These are phyloP conservation scores for Pestalotiopsis sp. DNA, from an alignment of 2,329 filamentous ascomycete species.

Conservation along the genomic window DNA sequence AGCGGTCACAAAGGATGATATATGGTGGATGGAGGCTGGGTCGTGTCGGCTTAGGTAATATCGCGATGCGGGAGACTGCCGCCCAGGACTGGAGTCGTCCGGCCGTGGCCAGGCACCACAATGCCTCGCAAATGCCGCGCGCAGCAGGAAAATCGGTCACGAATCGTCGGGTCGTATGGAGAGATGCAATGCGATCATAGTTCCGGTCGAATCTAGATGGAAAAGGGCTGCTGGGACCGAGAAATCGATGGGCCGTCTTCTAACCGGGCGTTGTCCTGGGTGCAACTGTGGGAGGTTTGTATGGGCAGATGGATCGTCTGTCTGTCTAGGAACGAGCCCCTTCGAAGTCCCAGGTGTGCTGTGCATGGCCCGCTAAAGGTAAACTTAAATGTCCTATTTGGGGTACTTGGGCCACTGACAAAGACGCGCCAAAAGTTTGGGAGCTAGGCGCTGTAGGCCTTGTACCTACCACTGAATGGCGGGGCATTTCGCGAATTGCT, in stretches of 20 bases:
- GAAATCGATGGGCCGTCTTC: conserved; percentile 41
- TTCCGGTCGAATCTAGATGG: conserved; percentile 45
- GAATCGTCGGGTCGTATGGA: conserved; percentile 43
- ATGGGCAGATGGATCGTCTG: background rate
- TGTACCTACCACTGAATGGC: background rate
- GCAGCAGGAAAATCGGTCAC: conserved; percentile 44
- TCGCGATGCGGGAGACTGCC: conserved; percentile 15
- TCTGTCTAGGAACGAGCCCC: background rate
- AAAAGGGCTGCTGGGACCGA: conserved; percentile 42
- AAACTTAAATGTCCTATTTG: too few relatives aligned
- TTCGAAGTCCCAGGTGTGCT: conserved; percentile 5
- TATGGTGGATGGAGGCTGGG: background rate
- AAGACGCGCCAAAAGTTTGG: background rate
- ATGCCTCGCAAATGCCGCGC: conserved; percentile 42
- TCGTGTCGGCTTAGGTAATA: conserved; percentile 16
- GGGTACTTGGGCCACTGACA: background rate
- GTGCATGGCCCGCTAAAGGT: too few relatives aligned
- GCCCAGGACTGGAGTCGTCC: conserved; percentile 3
- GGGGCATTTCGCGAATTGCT: background rate
- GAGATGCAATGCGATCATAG: conserved; percentile 44
- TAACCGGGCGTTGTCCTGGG: conserved; percentile 25
- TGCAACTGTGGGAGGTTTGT: background rate
- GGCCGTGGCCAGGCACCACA: conserved; percentile 48
- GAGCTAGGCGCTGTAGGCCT: background rate
- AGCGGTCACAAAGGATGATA: conserved; percentile 16